Conservation (phyloP, 495 filamentous ascomycete genomes). For the Neurospora sp. region DNA sequence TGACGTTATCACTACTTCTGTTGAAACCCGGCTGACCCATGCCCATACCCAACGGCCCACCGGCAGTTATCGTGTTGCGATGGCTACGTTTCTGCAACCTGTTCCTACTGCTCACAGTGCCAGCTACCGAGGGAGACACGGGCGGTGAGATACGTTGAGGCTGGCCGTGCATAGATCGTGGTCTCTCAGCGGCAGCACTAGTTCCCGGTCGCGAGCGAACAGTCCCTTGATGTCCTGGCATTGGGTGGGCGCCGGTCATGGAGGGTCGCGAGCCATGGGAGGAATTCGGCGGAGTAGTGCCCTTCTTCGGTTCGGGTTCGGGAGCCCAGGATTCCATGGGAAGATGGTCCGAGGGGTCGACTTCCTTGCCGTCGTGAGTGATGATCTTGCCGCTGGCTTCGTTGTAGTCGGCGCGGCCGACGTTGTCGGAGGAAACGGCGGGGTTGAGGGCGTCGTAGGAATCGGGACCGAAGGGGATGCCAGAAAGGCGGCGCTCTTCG, state of each 20-base stretch:
- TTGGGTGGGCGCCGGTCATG: conserved; percentile 38
- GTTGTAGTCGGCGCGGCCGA: conserved; percentile 25
- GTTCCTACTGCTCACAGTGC: conserved; percentile 33
- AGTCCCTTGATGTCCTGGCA: conserved; percentile 13
- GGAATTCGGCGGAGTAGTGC: conserved; percentile 34
- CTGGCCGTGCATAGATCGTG: conserved; percentile 11
- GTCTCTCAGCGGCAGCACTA: neutral
- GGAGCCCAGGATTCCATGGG: conserved; percentile 88
- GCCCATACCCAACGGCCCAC: conserved; percentile 18
- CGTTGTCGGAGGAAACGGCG: conserved; percentile 22
- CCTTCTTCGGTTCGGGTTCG: conserved; percentile 71
- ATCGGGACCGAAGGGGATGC: conserved; percentile 80
- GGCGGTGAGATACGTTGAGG: conserved; percentile 3
- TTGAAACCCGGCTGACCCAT: conserved; percentile 4
- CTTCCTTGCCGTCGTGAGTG: conserved; percentile 71
- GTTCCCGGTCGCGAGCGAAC: neutral
- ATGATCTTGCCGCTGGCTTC: conserved; percentile 55
- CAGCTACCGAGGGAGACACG: conserved; percentile 7
- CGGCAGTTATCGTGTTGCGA: conserved; percentile 30
- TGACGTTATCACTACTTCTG: conserved; percentile 10
- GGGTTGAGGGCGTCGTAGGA: conserved; percentile 74
- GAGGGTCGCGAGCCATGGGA: conserved; percentile 32
- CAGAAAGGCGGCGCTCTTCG: conserved; percentile 44
- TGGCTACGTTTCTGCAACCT: conserved; percentile 51
- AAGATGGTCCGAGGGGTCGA: conserved; percentile 90